A percentile compares a stretch with the other conserved stretches of the same genome.
These are phyloP conservation scores for Pichia cabralensis DNA, from an alignment of 805 yeast genomes.

Conservation along the genomic window DNA sequence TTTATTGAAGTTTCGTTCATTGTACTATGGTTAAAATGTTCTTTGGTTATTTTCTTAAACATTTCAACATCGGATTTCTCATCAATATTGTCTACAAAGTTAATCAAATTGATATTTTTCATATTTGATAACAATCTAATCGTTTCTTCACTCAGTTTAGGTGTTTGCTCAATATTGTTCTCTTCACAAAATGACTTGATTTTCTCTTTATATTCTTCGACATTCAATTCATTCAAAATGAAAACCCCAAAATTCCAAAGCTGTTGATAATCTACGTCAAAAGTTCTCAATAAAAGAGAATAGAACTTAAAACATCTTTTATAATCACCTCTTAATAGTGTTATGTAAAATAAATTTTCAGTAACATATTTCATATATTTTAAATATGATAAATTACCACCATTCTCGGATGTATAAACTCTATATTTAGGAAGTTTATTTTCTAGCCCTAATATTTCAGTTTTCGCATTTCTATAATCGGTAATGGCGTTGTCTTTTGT, in stretches of 20 bases:
- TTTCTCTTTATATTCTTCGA: conserved; percentile 14
- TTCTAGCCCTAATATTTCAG: too few species aligned
- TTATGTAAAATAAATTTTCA: conserved; percentile 36
- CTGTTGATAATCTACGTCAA: conserved; percentile 40
- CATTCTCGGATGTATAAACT: too few species aligned
- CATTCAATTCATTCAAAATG: conserved; percentile 30
- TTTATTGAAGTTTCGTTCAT: conserved; percentile 3
- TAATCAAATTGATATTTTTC: conserved; percentile 2
- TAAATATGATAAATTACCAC: conserved; percentile 2
- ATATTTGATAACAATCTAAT: conserved; percentile 4
- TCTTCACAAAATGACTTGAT: too few species aligned
- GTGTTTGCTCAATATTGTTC: too few species aligned
- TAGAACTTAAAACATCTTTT: conserved; percentile 42
- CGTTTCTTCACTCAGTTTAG: too few species aligned
- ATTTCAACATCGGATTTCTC: neutral
- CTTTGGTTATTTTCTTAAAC: conserved; percentile 1
- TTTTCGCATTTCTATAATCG: too few species aligned
- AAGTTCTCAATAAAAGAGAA: conserved; percentile 37
- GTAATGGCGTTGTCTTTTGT: too few species aligned
- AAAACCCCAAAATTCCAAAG: conserved; percentile 60
- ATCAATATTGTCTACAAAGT: neutral
- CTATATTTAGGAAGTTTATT: too few species aligned
- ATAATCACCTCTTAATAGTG: conserved; percentile 44
- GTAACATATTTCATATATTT: conserved; percentile 21
- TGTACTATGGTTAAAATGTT: conserved; percentile 1